Percentiles rank a stretch among this genome's conserved stretches.
Evolutionary conservation across 805 yeast genomes (phyloP).

Genomic region (Lipomyces sp.): DNA sequence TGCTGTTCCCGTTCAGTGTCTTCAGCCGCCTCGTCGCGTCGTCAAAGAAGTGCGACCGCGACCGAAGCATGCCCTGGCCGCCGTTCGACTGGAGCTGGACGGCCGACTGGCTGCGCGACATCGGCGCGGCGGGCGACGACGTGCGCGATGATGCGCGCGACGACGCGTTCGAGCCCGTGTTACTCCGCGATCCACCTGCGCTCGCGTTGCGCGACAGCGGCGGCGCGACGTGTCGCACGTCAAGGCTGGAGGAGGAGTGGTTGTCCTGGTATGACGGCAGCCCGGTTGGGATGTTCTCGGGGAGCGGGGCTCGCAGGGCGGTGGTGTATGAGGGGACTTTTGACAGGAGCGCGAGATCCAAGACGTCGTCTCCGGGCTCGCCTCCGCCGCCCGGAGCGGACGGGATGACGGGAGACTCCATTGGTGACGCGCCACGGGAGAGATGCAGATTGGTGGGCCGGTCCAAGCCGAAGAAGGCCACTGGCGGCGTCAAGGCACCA

Average conservation of each 20-base stretch:
- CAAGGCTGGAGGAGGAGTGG: too few relatives aligned
- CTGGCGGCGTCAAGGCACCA: not conserved
- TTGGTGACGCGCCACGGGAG: conserved; percentile 33
- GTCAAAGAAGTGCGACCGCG: conserved; percentile 19
- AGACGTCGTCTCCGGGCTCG: too few relatives aligned
- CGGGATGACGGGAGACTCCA: conserved; percentile 7
- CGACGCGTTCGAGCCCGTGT: not conserved
- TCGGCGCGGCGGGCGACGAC: conserved; percentile 7
- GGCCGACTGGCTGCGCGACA: conserved; percentile 17
- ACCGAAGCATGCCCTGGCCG: not conserved
- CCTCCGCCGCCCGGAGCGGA: too few relatives aligned
- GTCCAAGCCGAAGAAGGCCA: conserved; percentile 32
- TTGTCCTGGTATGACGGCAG: conserved; percentile 21
- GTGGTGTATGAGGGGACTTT: conserved; percentile 82
- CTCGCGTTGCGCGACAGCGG: too few relatives aligned
- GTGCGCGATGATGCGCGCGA: conserved; percentile 25
- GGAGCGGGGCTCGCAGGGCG: conserved; percentile 52
- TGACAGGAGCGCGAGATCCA: conserved; percentile 50
- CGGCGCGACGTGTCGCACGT: too few relatives aligned
- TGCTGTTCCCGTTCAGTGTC: conserved; percentile 1
- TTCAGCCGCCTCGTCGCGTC: conserved; percentile 24
- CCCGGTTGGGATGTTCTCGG: conserved; percentile 12
- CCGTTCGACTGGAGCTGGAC: conserved; percentile 13
- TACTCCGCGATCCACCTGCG: too few relatives aligned
- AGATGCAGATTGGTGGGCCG: conserved; percentile 57